Base-by-base conservation (phyloP, 106 monocot genomes). In the Apostasia shenzhenica region DNA sequence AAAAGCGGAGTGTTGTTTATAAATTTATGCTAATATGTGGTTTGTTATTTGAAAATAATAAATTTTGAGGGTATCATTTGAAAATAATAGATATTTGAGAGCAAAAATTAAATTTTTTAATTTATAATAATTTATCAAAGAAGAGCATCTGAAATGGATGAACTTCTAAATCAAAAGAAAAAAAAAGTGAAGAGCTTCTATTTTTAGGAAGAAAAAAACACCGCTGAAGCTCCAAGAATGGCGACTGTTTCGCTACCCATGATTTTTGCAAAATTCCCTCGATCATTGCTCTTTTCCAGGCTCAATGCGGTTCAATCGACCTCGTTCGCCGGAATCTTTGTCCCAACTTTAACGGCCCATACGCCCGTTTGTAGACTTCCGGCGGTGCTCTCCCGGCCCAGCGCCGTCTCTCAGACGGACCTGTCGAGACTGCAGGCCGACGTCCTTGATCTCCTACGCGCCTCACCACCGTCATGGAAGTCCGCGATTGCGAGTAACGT, bases 381-480 rank as follows among this genome's bases (percentile, higher is more conserved):
- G 46, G 12, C 48, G 8, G 13, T 62, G 54, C 52, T 69, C 51
- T 44, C 70, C 2, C 76, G 54, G 0, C 75, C 59, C 67, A 71
- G 42, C 14, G 74, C 75, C 4, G 10, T 77, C 56, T 59, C 81
- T 39, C 48, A 59, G 41, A 45, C 55, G 41, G 70, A 85, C 13
- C 56, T 71, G 45, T 70, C 54, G 45, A 67, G 56, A 14, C 45
- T 74, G 38, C 63, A 61, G 1, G 54, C 14, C 9, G 8, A 73
- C 13, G 54, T 85, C 37, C 14, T 80, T 48, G 86, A 86, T 38
- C 66, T 86, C 57, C 44, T 90, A 54, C 63, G 13, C 11, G 45
- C 78, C n/a, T 87, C 81, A 2, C 87, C 85, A n/a, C 83, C 89
- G 38, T 90, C 89, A 14, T 94, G 93, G 93, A 14, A 75, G 40